These are phyloP conservation scores for Pleurotus cornucopiae DNA, from an alignment of 768 basidiomycete species.

Conservation along the genomic window DNA sequence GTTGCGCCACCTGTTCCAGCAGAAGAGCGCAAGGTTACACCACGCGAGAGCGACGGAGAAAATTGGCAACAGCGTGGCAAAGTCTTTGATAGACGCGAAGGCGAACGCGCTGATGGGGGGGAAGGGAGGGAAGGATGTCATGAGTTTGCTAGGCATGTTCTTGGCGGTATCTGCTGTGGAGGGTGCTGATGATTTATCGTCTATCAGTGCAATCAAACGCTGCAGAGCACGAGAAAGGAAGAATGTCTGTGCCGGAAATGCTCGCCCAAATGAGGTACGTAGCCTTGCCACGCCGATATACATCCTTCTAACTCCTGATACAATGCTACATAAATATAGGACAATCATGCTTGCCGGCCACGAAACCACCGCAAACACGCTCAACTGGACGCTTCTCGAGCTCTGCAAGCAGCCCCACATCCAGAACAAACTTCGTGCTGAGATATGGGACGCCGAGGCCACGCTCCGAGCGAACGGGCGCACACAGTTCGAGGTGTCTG, in stretches of 20 bases:
- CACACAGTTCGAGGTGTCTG: constrained; percentile 31
- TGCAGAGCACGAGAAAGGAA: constrained; percentile 13
- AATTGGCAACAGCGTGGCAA: constrained; percentile 41
- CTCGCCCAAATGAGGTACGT: constrained; percentile 12
- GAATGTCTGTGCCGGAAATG: constrained; percentile 15
- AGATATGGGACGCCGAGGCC: not conserved
- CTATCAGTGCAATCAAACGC: constrained; percentile 17
- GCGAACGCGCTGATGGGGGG: constrained; percentile 42
- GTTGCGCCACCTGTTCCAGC: constrained; percentile 41
- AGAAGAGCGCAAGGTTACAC: constrained; percentile 31
- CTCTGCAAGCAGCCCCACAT: constrained; percentile 23
- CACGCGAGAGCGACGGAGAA: constrained; percentile 42
- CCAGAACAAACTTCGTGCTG: constrained; percentile 24
- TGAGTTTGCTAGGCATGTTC: constrained; percentile 2
- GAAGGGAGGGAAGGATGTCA: constrained; percentile 40
- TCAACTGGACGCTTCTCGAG: constrained; percentile 25
- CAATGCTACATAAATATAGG: not conserved
- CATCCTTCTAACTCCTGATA: constrained; percentile 17
- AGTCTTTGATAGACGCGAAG: constrained; percentile 43
- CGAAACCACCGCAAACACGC: constrained; percentile 17
- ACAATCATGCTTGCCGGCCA: constrained; percentile 13
- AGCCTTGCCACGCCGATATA: not conserved
- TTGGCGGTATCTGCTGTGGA: not conserved
- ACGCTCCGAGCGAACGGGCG: constrained; percentile 30
- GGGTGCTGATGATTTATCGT: not conserved